Percentiles rank a stretch among this genome's conserved stretches.
phyloP scores from a whole-genome alignment of 2,329 filamentous ascomycete genomes.

The Ophiocordyceps camponoti-floridani region DNA sequence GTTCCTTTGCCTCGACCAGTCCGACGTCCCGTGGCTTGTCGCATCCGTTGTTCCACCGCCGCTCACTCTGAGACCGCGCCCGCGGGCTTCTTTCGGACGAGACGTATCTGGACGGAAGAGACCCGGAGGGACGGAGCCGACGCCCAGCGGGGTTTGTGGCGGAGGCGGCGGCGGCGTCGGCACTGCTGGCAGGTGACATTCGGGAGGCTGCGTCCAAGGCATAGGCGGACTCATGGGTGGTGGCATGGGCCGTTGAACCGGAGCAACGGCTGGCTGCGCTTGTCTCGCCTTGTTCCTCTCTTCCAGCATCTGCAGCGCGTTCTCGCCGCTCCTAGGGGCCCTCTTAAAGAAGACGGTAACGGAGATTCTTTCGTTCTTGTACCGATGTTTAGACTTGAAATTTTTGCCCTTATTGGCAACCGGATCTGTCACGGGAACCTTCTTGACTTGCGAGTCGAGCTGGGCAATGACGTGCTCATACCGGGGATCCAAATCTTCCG shows the following conservation, averaged over 20 bases:
- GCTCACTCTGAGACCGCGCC: background rate
- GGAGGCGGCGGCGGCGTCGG: background rate
- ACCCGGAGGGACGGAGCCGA: background rate
- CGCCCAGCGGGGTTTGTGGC: background rate
- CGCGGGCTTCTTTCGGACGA: background rate
- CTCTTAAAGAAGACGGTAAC: slow-evolving; percentile 29
- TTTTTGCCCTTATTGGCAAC: slow-evolving; percentile 5
- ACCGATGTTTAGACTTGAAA: slow-evolving; percentile 6
- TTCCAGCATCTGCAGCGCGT: slow-evolving; percentile 11
- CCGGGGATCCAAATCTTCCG: slow-evolving; percentile 16
- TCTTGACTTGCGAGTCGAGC: slow-evolving; percentile 20
- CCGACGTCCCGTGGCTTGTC: background rate
- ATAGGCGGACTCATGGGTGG: background rate
- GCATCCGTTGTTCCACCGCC: background rate
- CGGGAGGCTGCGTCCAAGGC: no score
- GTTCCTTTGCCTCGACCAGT: background rate
- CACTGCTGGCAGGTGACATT: background rate
- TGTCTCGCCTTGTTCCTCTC: slow-evolving; percentile 4
- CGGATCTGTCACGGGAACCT: slow-evolving; percentile 6
- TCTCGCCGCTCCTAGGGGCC: slow-evolving; percentile 14
- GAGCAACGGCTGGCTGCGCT: background rate
- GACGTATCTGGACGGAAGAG: background rate
- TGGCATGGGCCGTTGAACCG: background rate
- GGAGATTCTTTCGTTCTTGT: slow-evolving; percentile 17
- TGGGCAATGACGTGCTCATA: slow-evolving; percentile 25